Evolutionary conservation across 805 yeast species (phyloP), one percentile per base, ranked within the genome.

Genomic region (Metschnikowia matae): DNA sequence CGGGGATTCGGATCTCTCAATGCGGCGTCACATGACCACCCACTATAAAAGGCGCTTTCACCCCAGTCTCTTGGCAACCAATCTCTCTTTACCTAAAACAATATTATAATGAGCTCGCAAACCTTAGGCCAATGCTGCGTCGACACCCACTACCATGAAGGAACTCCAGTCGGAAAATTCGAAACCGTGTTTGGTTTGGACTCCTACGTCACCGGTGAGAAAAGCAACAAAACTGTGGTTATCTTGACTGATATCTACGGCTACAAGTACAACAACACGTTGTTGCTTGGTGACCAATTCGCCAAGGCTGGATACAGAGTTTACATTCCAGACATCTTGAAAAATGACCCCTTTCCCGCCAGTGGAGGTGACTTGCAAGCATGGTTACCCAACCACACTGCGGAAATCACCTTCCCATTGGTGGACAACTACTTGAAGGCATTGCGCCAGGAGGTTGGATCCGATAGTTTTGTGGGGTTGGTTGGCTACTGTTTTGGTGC

Each of bases 401-500:
- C 82, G 10, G 70, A 74, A n/a, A 63, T 68, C 33, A 77, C 83
- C 15, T 60, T 60, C 34, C 79, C 80, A 15, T 63, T 82, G 40
- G 77, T 81, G 40, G 75, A 75, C 35, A 66, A 65, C 4, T 85
- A 78, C 58, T 61, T 85, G 52, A 58, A 63, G 2, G 62, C 61
- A 7, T 66, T 85, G 50, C 78, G 70, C 52, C 59, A 63, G 26
- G 78, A 77, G 14, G 50, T 62, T 40, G 51, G 68, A 68, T n/a
- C 79, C 81, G 15, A 64, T 71, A 47, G 53, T 3, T 80, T 74
- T 56, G 52, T 85, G 20, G 82, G 78, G 40, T 80, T 81, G 18
- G 69, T 85, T 51, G 96, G 97, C 21, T 83, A 89, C 54, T 89
- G 97, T 70, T 89, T 74, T 56, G 97, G 97, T 64, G 96, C 89